Percentiles rank a stretch among this genome's conserved stretches.
phyloP scores from a whole-genome alignment of 306 rosid species.

The Cicer arietinum region DNA sequence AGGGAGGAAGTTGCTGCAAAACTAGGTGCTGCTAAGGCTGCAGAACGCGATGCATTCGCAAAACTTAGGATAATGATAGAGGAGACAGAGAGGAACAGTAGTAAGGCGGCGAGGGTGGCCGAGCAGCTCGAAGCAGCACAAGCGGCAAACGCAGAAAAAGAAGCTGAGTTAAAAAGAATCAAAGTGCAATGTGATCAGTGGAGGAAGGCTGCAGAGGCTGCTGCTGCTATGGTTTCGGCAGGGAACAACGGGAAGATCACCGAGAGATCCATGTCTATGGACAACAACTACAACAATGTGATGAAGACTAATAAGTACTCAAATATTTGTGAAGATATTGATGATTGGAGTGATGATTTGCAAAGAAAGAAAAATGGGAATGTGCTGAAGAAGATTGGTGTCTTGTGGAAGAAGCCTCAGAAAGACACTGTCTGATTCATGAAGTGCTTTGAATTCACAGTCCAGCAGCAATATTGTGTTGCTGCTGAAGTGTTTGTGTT shows the following conservation, averaged over 20 bases:
- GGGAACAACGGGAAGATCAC: conserved; percentile 72
- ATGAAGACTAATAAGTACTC: conserved; percentile 55
- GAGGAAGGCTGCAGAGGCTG: conserved; percentile 99
- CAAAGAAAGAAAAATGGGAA: conserved; percentile 89
- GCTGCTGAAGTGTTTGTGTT: not conserved
- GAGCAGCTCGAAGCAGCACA: conserved; percentile 82
- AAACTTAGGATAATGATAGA: conserved; percentile 75
- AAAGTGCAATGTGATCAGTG: conserved; percentile 93
- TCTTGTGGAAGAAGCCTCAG: conserved; percentile 92
- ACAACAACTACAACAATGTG: conserved; percentile 62
- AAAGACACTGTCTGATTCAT: conserved; percentile 41
- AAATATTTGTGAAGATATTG: conserved; percentile 67
- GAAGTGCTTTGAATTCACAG: conserved; percentile 26
- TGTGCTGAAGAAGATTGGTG: conserved; percentile 89
- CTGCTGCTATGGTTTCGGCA: conserved; percentile 77
- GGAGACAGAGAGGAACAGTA: conserved; percentile 67
- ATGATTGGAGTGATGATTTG: conserved; percentile 72
- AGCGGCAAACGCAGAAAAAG: conserved; percentile 70
- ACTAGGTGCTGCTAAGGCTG: conserved; percentile 61
- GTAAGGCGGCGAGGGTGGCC: conserved; percentile 59
- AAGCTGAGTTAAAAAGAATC: conserved; percentile 73
- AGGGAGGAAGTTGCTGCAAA: conserved; percentile 51
- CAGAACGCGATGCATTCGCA: conserved; percentile 63
- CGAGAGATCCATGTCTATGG: conserved; percentile 76
- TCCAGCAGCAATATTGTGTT: not conserved